phyloP scores from a whole-genome alignment of 306 rosid species.

The Cucurbita pepo region DNA sequence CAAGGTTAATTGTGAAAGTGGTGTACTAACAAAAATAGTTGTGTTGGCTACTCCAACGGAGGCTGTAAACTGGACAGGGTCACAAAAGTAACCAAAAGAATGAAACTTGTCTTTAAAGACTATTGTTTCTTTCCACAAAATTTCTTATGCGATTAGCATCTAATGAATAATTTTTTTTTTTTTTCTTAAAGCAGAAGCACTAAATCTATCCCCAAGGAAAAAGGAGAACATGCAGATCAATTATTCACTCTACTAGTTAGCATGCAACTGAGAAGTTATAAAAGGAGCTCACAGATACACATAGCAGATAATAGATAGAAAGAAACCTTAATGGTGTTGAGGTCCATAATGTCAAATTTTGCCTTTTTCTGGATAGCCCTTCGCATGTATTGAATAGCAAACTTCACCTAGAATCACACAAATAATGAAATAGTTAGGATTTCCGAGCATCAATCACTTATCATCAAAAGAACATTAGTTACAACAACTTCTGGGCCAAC shows the following conservation, averaged over 20 bases:
- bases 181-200: background rate
- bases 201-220: background rate
- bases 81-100: background rate
- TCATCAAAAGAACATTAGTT: background rate
- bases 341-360: constrained; percentile 72
- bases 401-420: constrained; percentile 47
- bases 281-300: background rate
- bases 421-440: background rate
- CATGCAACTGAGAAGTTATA: background rate
- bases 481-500: background rate
- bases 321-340: constrained; percentile 67
- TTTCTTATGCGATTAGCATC: background rate
- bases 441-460: background rate
- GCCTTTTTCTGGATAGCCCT: constrained; percentile 87
- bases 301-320: background rate
- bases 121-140: background rate
- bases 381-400: constrained; percentile 88
- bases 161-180: background rate
- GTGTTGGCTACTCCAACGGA: background rate
- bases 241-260: background rate
- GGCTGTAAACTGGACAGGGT: background rate
- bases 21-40: background rate
- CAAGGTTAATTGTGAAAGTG: background rate
- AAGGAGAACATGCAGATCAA: background rate
- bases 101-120: background rate